phyloP scores from a whole-genome alignment of 495 filamentous ascomycete genomes.

The Aspergillus homomorphus region DNA sequence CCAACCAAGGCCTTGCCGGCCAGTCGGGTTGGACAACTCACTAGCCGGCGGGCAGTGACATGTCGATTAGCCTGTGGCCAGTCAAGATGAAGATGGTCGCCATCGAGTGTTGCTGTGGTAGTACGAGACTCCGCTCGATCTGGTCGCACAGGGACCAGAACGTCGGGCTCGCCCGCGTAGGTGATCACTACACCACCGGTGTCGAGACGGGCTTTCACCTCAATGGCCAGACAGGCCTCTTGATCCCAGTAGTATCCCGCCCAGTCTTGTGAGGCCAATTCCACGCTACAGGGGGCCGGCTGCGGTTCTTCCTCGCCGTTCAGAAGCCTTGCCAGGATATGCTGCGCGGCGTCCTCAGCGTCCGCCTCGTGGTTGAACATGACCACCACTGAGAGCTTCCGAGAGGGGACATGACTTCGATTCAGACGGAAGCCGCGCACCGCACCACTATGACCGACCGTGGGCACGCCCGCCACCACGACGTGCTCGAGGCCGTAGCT shows the following conservation, averaged over 20 bases:
- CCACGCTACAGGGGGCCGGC: not conserved
- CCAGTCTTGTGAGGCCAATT: slow-evolving; percentile 13
- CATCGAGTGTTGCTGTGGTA: slow-evolving; percentile 21
- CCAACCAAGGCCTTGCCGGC: slow-evolving; percentile 16
- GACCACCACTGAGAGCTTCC: slow-evolving; percentile 28
- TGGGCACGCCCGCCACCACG: slow-evolving; percentile 1
- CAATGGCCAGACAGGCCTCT: slow-evolving; percentile 23
- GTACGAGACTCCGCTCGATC: slow-evolving; percentile 10
- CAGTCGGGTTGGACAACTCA: slow-evolving; percentile 4
- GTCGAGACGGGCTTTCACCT: slow-evolving; percentile 13
- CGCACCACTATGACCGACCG: slow-evolving; percentile 30
- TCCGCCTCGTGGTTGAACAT: slow-evolving; percentile 30
- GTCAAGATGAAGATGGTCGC: slow-evolving; percentile 21
- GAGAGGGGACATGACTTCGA: slow-evolving; percentile 25
- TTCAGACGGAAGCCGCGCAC: slow-evolving; percentile 30
- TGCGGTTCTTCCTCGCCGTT: slow-evolving; percentile 6
- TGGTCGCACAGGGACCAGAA: not conserved
- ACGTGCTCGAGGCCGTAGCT: slow-evolving; percentile 25
- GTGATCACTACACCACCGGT: slow-evolving; percentile 18
- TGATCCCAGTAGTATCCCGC: slow-evolving; percentile 27
- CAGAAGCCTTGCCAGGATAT: slow-evolving; percentile 21
- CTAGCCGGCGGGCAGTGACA: slow-evolving; percentile 25
- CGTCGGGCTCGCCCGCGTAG: slow-evolving; percentile 14
- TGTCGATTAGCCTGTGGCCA: slow-evolving; percentile 24
- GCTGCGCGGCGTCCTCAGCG: slow-evolving; percentile 10